Evolutionary conservation across 192 early-diverging fungal genomes (phyloP).

Genomic region (Martensiomyces pterosporus): DNA sequence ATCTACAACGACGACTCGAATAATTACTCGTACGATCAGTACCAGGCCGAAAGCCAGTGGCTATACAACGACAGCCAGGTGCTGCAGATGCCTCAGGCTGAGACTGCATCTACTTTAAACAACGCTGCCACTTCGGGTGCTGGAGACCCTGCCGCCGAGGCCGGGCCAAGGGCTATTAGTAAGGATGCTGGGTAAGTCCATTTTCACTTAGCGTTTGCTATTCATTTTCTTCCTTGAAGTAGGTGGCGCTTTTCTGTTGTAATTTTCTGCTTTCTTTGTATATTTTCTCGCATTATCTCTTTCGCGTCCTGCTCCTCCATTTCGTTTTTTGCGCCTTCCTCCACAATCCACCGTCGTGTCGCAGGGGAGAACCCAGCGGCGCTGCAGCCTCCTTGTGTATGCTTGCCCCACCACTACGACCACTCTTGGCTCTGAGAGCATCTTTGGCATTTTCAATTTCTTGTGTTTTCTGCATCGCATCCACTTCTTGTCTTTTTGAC

Average conservation of each 20-base stretch:
- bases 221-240: no score
- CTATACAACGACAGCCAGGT: constrained; percentile 38
- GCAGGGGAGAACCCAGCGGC: no score
- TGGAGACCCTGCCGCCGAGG: constrained; percentile 1
- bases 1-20: constrained; percentile 35
- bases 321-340: no score
- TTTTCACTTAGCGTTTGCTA: constrained; percentile 8
- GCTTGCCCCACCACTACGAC: no score
- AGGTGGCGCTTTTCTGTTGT: constrained; percentile 16
- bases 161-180: background rate
- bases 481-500: no score
- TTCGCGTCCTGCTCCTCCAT: no score
- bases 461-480: no score
- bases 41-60: constrained; percentile 31
- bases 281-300: constrained; percentile 6
- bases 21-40: constrained; percentile 6
- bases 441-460: no score
- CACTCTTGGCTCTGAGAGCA: no score
- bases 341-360: no score
- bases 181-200: constrained; percentile 47
- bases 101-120: background rate
- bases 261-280: constrained; percentile 7
- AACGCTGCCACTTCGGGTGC: background rate
- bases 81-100: constrained; percentile 19
- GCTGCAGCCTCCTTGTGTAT: no score